phyloP scores from a whole-genome alignment of 176 grass and related monocot species.

The Thinopyrum elongatum region DNA sequence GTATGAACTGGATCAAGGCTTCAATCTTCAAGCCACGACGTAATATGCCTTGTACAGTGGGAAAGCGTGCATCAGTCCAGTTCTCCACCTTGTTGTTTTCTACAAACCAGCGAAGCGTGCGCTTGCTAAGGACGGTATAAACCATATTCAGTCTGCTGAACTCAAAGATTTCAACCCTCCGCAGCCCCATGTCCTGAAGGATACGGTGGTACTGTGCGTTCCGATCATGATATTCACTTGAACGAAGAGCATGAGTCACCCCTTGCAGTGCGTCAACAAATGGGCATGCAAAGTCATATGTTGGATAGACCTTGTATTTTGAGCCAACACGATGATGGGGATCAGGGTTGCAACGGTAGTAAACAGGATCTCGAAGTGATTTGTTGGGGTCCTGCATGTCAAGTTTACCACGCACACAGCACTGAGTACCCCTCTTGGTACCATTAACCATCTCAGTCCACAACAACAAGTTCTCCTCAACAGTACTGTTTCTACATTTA shows the following conservation, averaged over 20 bases:
- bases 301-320: slow-evolving; percentile 86
- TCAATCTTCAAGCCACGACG: slow-evolving; percentile 83
- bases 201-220: slow-evolving; percentile 77
- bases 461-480: slow-evolving; percentile 55
- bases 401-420: slow-evolving; percentile 74
- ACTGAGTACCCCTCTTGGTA: slow-evolving; percentile 63
- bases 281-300: slow-evolving; percentile 93
- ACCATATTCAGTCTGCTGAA: slow-evolving; percentile 92
- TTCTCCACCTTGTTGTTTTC: slow-evolving; percentile 81
- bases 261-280: slow-evolving; percentile 82
- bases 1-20: slow-evolving; percentile 86
- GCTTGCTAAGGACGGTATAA: slow-evolving; percentile 82
- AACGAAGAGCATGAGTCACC: slow-evolving; percentile 73
- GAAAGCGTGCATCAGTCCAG: slow-evolving; percentile 87
- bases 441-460: slow-evolving; percentile 83
- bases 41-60: slow-evolving; percentile 85
- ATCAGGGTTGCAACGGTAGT: slow-evolving; percentile 68
- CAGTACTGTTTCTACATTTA: slow-evolving; percentile 57
- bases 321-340: slow-evolving; percentile 75
- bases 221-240: slow-evolving; percentile 93
- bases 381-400: slow-evolving; percentile 91
- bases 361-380: slow-evolving; percentile 76
- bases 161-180: slow-evolving; percentile 69
- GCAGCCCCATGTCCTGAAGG: slow-evolving; percentile 73
- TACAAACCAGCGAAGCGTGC: slow-evolving; percentile 88